Evolutionary conservation across 495 filamentous ascomycete genomes (phyloP).

Genomic region (Podospora bellae-mahoneyi): DNA sequence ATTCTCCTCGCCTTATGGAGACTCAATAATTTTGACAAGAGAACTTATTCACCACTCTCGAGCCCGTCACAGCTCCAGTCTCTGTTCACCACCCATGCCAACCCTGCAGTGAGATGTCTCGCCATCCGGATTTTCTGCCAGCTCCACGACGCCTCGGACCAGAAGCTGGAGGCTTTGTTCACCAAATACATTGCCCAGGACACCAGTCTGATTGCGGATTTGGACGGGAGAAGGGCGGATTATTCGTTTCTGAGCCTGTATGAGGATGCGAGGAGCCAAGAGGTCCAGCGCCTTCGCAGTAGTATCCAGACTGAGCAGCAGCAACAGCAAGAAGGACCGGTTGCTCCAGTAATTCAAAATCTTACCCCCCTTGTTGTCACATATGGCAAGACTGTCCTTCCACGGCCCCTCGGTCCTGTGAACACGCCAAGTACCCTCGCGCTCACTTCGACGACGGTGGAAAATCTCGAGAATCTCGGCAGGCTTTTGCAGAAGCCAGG

Average conservation of each 20-base stretch:
- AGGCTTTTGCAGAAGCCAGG: slow-evolving; percentile 57
- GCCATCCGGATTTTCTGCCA: slow-evolving; percentile 74
- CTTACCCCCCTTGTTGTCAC: slow-evolving; percentile 43
- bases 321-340: not conserved
- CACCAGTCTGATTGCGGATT: slow-evolving; percentile 57
- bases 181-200: slow-evolving; percentile 58
- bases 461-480: slow-evolving; percentile 68
- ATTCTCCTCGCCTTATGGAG: slow-evolving; percentile 69
- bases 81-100: slow-evolving; percentile 58
- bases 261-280: slow-evolving; percentile 58
- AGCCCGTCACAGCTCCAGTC: slow-evolving; percentile 62
- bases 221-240: slow-evolving; percentile 76
- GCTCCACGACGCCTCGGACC: slow-evolving; percentile 77
- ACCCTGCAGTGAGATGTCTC: slow-evolving; percentile 67
- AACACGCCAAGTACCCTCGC: slow-evolving; percentile 56
- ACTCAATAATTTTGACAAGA: slow-evolving; percentile 69
- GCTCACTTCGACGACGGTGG: slow-evolving; percentile 63
- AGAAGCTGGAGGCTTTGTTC: slow-evolving; percentile 67
- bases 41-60: slow-evolving; percentile 58
- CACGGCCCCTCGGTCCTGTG: slow-evolving; percentile 55
- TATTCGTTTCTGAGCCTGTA: slow-evolving; percentile 81
- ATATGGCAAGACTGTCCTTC: slow-evolving; percentile 63
- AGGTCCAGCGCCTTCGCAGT: slow-evolving; percentile 40
- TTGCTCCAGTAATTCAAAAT: slow-evolving; percentile 25
- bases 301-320: slow-evolving; percentile 32